Evolutionary conservation across 305 asterid species (phyloP).

Genomic region (Striga hermonthica): DNA sequence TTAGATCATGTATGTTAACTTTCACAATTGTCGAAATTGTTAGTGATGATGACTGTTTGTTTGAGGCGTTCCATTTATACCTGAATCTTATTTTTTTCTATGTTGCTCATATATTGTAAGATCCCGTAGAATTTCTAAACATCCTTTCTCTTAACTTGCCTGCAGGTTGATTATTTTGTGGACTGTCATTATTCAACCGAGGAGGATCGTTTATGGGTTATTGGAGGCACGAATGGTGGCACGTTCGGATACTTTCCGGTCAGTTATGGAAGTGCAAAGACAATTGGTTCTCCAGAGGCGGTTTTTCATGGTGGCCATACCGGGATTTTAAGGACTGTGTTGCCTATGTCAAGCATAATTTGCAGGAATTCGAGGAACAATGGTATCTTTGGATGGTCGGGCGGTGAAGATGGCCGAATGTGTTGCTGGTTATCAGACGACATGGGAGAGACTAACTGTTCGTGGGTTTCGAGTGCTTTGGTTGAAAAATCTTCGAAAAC

Average conservation of each 20-base stretch:
- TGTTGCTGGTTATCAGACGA: conserved; percentile 80
- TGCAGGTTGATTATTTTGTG: conserved; percentile 80
- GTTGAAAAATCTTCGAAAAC: conserved; percentile 52
- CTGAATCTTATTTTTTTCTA: not conserved
- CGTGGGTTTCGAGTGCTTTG: conserved; percentile 66
- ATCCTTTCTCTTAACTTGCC: not conserved
- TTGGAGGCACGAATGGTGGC: conserved; percentile 81
- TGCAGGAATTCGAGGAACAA: conserved; percentile 36
- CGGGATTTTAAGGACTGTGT: conserved; percentile 66
- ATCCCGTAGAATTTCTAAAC: not conserved
- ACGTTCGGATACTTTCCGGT: conserved; percentile 78
- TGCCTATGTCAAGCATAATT: conserved; percentile 49
- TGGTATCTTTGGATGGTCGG: conserved; percentile 83
- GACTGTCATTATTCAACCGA: conserved; percentile 81
- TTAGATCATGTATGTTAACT: conserved; percentile 49
- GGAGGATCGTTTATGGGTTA: conserved; percentile 66
- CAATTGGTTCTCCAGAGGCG: conserved; percentile 65
- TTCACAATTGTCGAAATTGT: not conserved
- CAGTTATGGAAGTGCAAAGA: conserved; percentile 30
- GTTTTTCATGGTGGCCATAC: conserved; percentile 80
- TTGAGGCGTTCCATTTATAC: not conserved
- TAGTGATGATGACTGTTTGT: not conserved
- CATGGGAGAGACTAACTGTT: conserved; percentile 36
- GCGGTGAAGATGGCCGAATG: conserved; percentile 93
- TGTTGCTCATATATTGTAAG: not conserved